Evolutionary conservation across 768 basidiomycete genomes (phyloP).

Genomic region (Russula emetica): DNA sequence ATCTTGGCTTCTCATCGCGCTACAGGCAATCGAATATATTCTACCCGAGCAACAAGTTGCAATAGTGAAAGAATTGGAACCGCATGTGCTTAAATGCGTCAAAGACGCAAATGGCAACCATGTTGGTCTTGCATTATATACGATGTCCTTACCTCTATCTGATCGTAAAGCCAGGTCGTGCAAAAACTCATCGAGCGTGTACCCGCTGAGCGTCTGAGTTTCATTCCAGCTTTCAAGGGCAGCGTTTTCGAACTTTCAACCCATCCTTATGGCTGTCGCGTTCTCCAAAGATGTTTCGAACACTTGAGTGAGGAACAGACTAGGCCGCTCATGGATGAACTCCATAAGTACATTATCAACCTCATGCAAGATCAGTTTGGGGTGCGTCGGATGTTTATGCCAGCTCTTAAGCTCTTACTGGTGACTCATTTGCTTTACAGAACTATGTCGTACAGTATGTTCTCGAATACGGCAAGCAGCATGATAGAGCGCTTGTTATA

Average conservation of each 20-base stretch:
- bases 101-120: slow-evolving; percentile 94
- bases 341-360: slow-evolving; percentile 63
- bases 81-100: slow-evolving; percentile 77
- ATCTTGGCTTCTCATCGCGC: slow-evolving; percentile 23
- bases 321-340: slow-evolving; percentile 72
- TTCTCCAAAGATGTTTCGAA: slow-evolving; percentile 89
- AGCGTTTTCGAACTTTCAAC: slow-evolving; percentile 77
- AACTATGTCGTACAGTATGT: slow-evolving; percentile 96
- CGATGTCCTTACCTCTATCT: slow-evolving; percentile 15
- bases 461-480: slow-evolving; percentile 69
- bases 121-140: slow-evolving; percentile 46
- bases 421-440: slow-evolving; percentile 39
- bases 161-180: slow-evolving; percentile 52
- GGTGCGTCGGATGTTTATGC: slow-evolving; percentile 43
- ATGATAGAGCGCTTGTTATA: slow-evolving; percentile 66
- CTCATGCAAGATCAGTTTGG: slow-evolving; percentile 92
- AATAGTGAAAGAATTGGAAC: slow-evolving; percentile 76
- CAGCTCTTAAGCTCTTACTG: background rate
- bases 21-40: slow-evolving; percentile 78
- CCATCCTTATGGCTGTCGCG: slow-evolving; percentile 92
- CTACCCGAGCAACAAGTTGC: slow-evolving; percentile 69
- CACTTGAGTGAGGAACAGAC: slow-evolving; percentile 67
- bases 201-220: slow-evolving; percentile 67
- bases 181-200: slow-evolving; percentile 87
- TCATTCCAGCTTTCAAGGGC: slow-evolving; percentile 70